phyloP scores from a whole-genome alignment of 352 stramenopile species.

The Phytopythium oedochilum region DNA sequence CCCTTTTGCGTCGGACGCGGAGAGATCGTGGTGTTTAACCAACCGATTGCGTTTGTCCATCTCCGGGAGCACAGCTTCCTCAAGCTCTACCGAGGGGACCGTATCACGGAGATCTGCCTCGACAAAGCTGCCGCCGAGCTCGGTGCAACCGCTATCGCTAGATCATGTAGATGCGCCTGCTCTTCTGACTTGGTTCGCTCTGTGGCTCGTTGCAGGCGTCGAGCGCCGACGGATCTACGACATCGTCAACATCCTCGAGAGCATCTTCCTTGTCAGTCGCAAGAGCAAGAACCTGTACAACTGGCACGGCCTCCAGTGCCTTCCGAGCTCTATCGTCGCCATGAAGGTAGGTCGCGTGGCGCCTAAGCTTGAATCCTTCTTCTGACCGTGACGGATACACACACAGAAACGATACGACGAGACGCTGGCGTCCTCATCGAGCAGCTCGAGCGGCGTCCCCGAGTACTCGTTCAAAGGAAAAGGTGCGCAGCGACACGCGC shows the following conservation, averaged over 20 bases:
- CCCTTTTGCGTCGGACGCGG: too few relatives aligned
- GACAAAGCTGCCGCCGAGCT: conserved; percentile 63
- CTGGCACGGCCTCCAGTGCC: conserved; percentile 71
- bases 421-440: conserved; percentile 19
- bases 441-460: conserved; percentile 14
- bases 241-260: conserved; percentile 98
- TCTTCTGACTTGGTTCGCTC: background rate
- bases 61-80: conserved; percentile 54
- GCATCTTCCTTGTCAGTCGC: conserved; percentile 92
- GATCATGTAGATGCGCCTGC: too few relatives aligned
- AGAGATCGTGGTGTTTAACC: too few relatives aligned
- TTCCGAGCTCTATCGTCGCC: conserved; percentile 56
- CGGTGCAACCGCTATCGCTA: too few relatives aligned
- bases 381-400: too few relatives aligned
- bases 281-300: conserved; percentile 97
- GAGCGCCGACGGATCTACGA: conserved; percentile 96
- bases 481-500: conserved; percentile 29
- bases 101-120: conserved; percentile 73
- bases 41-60: background rate
- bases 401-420: conserved; percentile 41
- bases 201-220: conserved; percentile 44
- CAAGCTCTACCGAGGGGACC: conserved; percentile 60
- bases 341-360: conserved; percentile 49
- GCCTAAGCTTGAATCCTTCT: too few relatives aligned
- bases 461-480: conserved; percentile 74